These are phyloP conservation scores for Xylaria castorea DNA, from an alignment of 495 filamentous ascomycete genomes.

Conservation along the genomic window DNA sequence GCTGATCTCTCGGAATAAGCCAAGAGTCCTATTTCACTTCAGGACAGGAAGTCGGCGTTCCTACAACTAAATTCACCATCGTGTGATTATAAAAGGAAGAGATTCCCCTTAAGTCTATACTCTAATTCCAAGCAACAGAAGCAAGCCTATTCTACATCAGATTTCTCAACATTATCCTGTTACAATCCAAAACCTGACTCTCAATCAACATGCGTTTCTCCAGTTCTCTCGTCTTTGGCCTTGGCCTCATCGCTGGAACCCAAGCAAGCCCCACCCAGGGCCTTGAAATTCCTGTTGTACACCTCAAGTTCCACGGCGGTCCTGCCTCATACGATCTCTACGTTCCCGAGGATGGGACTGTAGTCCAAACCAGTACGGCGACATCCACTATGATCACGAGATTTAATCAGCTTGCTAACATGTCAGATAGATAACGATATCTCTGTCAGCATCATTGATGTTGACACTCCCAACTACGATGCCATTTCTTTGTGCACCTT, in stretches of 20 bases:
- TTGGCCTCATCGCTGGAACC: slow-evolving; percentile 32
- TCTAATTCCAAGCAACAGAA: background rate
- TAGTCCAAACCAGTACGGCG: slow-evolving; percentile 30
- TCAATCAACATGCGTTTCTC: slow-evolving; percentile 35
- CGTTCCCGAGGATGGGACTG: slow-evolving; percentile 31
- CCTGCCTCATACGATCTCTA: slow-evolving; percentile 36
- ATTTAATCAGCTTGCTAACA: background rate
- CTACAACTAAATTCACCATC: background rate
- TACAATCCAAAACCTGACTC: background rate
- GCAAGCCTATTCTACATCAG: background rate
- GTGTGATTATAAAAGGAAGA: background rate
- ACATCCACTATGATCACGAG: background rate
- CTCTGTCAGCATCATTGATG: slow-evolving; percentile 38
- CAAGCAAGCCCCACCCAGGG: slow-evolving; percentile 28
- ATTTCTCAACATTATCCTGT: background rate
- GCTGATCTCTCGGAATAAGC: background rate
- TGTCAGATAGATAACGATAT: slow-evolving; percentile 32
- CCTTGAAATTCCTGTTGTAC: slow-evolving; percentile 23
- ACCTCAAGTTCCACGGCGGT: slow-evolving; percentile 38
- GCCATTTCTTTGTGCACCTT: slow-evolving; percentile 35
- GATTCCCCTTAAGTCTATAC: background rate
- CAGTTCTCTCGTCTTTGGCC: slow-evolving; percentile 25
- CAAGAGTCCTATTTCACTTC: background rate
- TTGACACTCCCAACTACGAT: slow-evolving; percentile 32
- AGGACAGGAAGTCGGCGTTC: background rate